phyloP scores from a whole-genome alignment of 352 stramenopile genomes.

The Thraustochytrium striatum region DNA sequence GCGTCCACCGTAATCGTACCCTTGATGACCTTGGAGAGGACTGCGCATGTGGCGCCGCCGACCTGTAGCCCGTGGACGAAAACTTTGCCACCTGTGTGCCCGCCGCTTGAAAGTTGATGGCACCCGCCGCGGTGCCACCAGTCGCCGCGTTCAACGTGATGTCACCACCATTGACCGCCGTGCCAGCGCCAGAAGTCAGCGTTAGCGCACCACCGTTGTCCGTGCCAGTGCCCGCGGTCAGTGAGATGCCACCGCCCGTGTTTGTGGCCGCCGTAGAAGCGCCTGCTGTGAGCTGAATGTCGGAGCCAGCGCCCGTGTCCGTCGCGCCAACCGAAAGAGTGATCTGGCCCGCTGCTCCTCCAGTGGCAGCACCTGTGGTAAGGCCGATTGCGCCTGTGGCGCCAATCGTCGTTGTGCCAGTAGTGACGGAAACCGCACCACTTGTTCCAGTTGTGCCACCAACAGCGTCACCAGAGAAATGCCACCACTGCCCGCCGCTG shows the following conservation, averaged over 20 bases:
- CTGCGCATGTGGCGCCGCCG: slow-evolving; percentile 5
- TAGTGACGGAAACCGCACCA: neutral
- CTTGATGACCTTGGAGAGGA: slow-evolving; percentile 29
- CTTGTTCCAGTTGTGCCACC: neutral
- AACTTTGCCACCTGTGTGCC: slow-evolving; percentile 27
- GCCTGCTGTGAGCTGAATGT: neutral
- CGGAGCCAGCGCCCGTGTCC: neutral
- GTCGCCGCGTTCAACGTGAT: neutral
- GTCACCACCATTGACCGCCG: neutral
- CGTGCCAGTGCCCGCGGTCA: slow-evolving; percentile 16
- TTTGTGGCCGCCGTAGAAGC: neutral
- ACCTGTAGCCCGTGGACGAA: slow-evolving; percentile 29
- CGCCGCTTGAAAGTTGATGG: neutral
- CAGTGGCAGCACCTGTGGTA: neutral
- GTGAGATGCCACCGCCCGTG: slow-evolving; percentile 15
- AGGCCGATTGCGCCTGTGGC: neutral
- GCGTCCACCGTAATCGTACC: slow-evolving; percentile 35
- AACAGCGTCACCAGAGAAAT: too few species aligned
- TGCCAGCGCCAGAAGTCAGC: slow-evolving; percentile 5
- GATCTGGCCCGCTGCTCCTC: neutral
- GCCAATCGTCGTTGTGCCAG: neutral
- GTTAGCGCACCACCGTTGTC: slow-evolving; percentile 22
- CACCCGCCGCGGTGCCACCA: neutral
- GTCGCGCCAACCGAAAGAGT: neutral
- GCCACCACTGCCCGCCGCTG: too few species aligned